Conservation (phyloP, 2,329 filamentous ascomycete species). For the Xylaria sp. region DNA sequence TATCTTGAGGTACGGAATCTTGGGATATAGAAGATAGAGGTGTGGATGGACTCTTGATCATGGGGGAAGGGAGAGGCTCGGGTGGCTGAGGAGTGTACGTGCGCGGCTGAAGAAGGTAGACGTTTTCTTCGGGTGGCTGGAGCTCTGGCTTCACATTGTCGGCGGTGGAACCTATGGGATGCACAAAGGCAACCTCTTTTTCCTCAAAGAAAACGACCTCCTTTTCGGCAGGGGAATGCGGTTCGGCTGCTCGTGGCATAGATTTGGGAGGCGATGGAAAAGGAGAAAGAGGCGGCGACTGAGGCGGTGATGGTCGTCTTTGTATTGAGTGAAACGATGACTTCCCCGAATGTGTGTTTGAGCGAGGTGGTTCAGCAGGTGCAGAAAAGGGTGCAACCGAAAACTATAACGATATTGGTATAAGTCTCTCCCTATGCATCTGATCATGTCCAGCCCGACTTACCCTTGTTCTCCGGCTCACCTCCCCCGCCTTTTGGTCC, state of each 20-base stretch:
- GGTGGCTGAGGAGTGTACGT: constrained; percentile 67
- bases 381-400: constrained; percentile 48
- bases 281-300: background rate
- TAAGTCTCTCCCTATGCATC: constrained; percentile 12
- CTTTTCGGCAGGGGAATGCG: constrained; percentile 43
- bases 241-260: constrained; percentile 42
- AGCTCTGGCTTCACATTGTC: constrained; percentile 41
- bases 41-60: constrained; percentile 49
- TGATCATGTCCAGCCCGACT: constrained; percentile 49
- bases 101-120: constrained; percentile 67
- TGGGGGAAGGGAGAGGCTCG: constrained; percentile 61
- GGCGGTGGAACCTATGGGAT: constrained; percentile 38
- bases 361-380: constrained; percentile 36
- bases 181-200: constrained; percentile 37
- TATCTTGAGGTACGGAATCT: constrained; percentile 24
- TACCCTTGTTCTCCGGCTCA: constrained; percentile 82
- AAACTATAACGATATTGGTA: constrained; percentile 40
- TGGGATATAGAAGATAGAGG: constrained; percentile 40
- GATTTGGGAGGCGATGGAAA: constrained; percentile 39
- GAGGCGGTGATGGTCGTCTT: constrained; percentile 38
- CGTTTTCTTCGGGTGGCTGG: constrained; percentile 47
- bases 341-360: constrained; percentile 38
- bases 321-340: constrained; percentile 41
- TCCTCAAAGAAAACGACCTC: constrained; percentile 48
- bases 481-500: constrained; percentile 83